Base-by-base conservation (phyloP, 371 early-diverging fungal species). In the Mucor racemosus region DNA sequence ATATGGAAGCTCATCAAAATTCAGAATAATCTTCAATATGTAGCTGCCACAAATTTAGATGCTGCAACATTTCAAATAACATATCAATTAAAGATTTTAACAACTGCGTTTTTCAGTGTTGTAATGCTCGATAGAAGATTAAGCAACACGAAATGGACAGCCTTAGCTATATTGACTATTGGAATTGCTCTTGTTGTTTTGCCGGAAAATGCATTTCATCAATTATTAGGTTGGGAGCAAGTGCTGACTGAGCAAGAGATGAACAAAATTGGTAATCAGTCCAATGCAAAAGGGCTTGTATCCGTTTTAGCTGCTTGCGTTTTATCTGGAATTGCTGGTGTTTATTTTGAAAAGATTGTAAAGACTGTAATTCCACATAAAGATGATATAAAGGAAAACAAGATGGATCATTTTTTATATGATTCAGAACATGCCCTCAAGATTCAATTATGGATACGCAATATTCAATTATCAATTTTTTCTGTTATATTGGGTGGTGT, bases 11-110 rank as follows among this genome's bases (percentile, higher is more conserved):
- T 53, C 17, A 41, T n/a, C 21, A 54, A 31, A 36, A 39, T 38
- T 44, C 60, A 83, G 78, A 98, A 98, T 78, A 98, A 97, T 72
- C 78, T 98, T 61, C 97, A 96, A 78, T 98, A 96, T 66, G 84
- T 94, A 4, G 96, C 98, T 2, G 93, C 94, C 9, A 84, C 92
- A 46, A 82, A 88, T 13, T 81, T 98, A n/a, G 97, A 97, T 63
- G 95, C 98, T 5, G 97, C 97, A 7, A 96, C 96, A 5, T 97
- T 97, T 76, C 96, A 96, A 80, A 96, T 97, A 46, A 95, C 96
- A 9, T 97, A 97, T 76, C 98, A 98, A 72, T 83, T 98, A 70
- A 98, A 98, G 80, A 97, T 97, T 71, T 81, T 98, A 55, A 95
- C 97, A 1, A 96, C 98, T 1, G 98, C 98, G 7, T 76, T 98